Conservation (phyloP, 148 eudicot species). For the Persicaria maculosa region DNA sequence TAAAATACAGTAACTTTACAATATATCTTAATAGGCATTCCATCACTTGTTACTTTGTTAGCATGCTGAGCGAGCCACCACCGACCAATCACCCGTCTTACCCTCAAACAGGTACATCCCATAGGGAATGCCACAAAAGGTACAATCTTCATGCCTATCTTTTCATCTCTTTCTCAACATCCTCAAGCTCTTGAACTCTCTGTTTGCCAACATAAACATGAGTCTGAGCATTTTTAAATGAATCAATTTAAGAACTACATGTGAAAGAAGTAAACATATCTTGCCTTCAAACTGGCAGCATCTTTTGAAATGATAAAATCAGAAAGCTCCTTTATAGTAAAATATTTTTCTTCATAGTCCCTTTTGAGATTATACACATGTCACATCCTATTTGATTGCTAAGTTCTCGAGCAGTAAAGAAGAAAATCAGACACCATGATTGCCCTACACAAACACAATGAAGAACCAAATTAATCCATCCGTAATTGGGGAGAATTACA, state of each 20-base stretch:
- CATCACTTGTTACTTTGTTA: too few species aligned
- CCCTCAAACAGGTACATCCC: too few species aligned
- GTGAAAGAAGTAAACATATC: not conserved
- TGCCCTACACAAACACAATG: too few species aligned
- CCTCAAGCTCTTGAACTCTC: constrained; percentile 84
- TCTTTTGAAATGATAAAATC: constrained; percentile 53
- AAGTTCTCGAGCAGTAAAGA: constrained; percentile 46
- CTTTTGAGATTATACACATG: constrained; percentile 49
- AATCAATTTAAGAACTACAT: not conserved
- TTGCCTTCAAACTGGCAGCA: constrained; percentile 55
- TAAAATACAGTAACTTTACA: too few species aligned
- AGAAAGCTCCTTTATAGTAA: constrained; percentile 61
- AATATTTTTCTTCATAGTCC: constrained; percentile 76
- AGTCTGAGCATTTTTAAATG: not conserved
- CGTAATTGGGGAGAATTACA: too few species aligned
- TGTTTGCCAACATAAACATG: constrained; percentile 21
- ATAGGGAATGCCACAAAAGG: too few species aligned
- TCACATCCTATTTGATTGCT: constrained; percentile 56
- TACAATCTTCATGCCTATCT: too few species aligned
- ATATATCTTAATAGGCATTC: too few species aligned
- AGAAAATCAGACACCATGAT: not conserved
- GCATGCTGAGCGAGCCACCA: too few species aligned
- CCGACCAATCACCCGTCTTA: too few species aligned
- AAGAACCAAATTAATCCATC: too few species aligned
- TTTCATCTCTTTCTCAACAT: too few species aligned